Evolutionary conservation across 805 yeast genomes (phyloP), one percentile per base, ranked within the genome.

Genomic region (Wickerhamiella cacticola): DNA sequence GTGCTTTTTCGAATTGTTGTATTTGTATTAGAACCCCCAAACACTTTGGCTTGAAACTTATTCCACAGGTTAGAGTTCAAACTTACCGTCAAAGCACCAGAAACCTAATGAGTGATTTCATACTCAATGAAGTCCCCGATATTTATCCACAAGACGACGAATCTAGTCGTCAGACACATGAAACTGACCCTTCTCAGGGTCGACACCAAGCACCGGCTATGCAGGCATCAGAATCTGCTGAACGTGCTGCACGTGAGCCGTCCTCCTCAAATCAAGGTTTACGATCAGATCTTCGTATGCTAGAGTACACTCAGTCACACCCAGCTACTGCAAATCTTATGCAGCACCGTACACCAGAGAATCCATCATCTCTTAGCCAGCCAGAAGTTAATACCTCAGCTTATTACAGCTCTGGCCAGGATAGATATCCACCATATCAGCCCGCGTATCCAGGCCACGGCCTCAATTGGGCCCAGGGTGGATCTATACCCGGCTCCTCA

Each of bases 21-120:
- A 28, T 13, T 29, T 41, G 34, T 41, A 55, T 19, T 51, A 54
- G 5, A 35, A 51, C 16, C 45, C 51, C 42, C 18, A 31, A 31
- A 31, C 36, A n/a, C 36, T 31, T 31, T 31, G 19, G 36, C 36
- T n/a, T n/a, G 36, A 31, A 31, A 31, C 36, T 31, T 31, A 31
- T 31, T 15, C 36, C 36, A 31, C 19, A 13, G 36, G 36, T 31
- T 31, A 31, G 19, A 31, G 36, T 31, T 31, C 36, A 31, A 31
- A 31, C 5, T 19, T 31, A 31, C 36, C 7, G 18, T 15, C 36
- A 31, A 31, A 4, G 36, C 36, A 53, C 57, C 22, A 34, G 22
- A 16, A 43, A 24, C 39, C 33, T 43, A 22, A 38, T 44, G 42
- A 39, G 42, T 23, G 29, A 39, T 22, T 39, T 23, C 42, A 39